Evolutionary conservation across 169 alveolate species (phyloP), one percentile per base, ranked within the genome.

Genomic region (Plasmodium falciparum): DNA sequence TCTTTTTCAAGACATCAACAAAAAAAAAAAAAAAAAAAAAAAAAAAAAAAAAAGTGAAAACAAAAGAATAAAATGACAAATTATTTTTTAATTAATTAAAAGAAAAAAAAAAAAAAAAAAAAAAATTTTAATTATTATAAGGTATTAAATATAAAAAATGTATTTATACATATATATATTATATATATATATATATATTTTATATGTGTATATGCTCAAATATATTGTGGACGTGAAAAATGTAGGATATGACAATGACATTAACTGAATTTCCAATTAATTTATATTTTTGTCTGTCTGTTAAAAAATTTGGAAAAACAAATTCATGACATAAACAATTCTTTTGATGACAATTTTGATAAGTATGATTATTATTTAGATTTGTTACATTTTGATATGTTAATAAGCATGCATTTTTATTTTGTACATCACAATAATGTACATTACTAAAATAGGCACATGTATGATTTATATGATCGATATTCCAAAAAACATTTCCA

Each of bases 211-310:
- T 12, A 22, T 83, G 67, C 33, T 63, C 73, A 20, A 83, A 83
- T 65, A 83, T 71, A 50, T 71, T 63, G 26, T 83, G 85, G 15
- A 63, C 49, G 43, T 83, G 85, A 56, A 83, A 83, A 70, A 83
- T 67, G 69, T 69, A 59, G 1, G 91, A 45, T 83, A 83, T 83
- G 1, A 83, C 91, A 33, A 59, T 58, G 20, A 69, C 85, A 62
- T 71, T 83, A 22, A 83, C 91, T 45, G 91, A 83, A 71, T 83
- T 83, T 29, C 91, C 91, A 69, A 83, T 62, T 73, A 83, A 45
- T 83, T 83, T 83, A 73, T 69, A 26, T 29, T 70, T 83, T 70
- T 83, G 91, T 50, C 85, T 67, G 63, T 63, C 71, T 59, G 91
- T 69, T 63, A 83, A 56, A 69, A 83, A 54, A 1, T 71, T 70